Conservation (phyloP, 139 green algal species). For the Pleodorina starrii region DNA sequence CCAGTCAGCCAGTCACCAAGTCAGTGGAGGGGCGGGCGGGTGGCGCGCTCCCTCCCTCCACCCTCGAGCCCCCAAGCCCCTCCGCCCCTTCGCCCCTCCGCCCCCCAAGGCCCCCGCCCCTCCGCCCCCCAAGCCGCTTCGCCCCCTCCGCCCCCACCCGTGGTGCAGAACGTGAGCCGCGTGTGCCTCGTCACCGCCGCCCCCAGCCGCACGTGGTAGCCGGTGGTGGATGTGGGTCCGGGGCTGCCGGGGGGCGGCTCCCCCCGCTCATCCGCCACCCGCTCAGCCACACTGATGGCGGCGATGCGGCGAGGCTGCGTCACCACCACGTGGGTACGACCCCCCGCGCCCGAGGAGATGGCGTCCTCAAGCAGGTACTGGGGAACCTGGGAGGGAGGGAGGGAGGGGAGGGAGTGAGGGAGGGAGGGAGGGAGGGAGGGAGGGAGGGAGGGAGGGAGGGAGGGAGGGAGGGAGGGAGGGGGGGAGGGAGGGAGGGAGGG, state of each 20-base stretch:
- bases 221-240: slow-evolving; percentile 63
- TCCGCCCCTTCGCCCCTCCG: too few species aligned
- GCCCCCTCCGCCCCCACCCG: slow-evolving; percentile 59
- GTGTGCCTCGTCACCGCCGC: slow-evolving; percentile 77
- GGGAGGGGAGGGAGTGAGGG: background rate
- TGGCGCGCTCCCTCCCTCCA: too few species aligned
- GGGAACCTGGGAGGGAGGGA: slow-evolving; percentile 78
- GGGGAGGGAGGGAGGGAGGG: background rate
- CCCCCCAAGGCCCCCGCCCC: too few species aligned
- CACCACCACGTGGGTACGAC: slow-evolving; percentile 65
- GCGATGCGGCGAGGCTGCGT: slow-evolving; percentile 95
- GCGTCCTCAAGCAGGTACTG: slow-evolving; percentile 89
- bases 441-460: background rate
- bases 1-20: too few species aligned
- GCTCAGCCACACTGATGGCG: slow-evolving; percentile 88
- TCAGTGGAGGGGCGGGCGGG: too few species aligned
- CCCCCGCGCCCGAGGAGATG: slow-evolving; percentile 58
- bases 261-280: slow-evolving; percentile 84
- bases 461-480: background rate
- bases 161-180: slow-evolving; percentile 94
- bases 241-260: slow-evolving; percentile 70
- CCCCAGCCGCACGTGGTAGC: slow-evolving; percentile 95
- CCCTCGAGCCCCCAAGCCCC: too few species aligned
- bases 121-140: background rate
- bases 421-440: background rate